These are phyloP conservation scores for Hyphopichia fennica DNA, from an alignment of 1,139 yeast genomes.

Conservation along the genomic window DNA sequence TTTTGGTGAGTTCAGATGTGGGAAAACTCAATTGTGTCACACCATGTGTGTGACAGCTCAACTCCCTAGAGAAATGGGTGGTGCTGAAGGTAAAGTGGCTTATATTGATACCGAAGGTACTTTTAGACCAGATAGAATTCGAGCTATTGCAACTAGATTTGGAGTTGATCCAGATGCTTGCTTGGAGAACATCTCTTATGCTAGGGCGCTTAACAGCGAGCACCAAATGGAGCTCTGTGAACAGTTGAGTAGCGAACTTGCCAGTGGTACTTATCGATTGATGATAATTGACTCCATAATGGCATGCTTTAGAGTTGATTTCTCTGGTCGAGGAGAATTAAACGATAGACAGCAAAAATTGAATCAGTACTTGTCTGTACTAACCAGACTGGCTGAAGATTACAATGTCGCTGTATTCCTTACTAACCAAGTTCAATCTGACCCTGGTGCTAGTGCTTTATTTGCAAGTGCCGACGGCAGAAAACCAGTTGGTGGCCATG, in stretches of 20 bases:
- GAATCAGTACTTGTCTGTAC: conserved; percentile 54
- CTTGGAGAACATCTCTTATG: conserved; percentile 55
- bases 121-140: conserved; percentile 57
- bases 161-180: conserved; percentile 55
- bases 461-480: conserved; percentile 67
- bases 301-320: conserved; percentile 64
- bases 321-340: conserved; percentile 59
- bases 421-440: conserved; percentile 67
- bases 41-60: conserved; percentile 62
- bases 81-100: conserved; percentile 64
- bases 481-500: conserved; percentile 67
- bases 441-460: conserved; percentile 65
- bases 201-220: conserved; percentile 59
- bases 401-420: conserved; percentile 59
- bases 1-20: conserved; percentile 63
- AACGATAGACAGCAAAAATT: conserved; percentile 60
- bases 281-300: conserved; percentile 55
- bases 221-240: conserved; percentile 61
- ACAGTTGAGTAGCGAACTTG: conserved; percentile 47
- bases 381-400: conserved; percentile 57
- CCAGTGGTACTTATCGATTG: conserved; percentile 49
- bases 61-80: conserved; percentile 53
- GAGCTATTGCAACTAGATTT: conserved; percentile 53
- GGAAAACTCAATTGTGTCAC: conserved; percentile 61
- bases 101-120: conserved; percentile 64